Base-by-base conservation (phyloP, 495 filamentous ascomycete genomes). In the Lineolata rhizophorae region DNA sequence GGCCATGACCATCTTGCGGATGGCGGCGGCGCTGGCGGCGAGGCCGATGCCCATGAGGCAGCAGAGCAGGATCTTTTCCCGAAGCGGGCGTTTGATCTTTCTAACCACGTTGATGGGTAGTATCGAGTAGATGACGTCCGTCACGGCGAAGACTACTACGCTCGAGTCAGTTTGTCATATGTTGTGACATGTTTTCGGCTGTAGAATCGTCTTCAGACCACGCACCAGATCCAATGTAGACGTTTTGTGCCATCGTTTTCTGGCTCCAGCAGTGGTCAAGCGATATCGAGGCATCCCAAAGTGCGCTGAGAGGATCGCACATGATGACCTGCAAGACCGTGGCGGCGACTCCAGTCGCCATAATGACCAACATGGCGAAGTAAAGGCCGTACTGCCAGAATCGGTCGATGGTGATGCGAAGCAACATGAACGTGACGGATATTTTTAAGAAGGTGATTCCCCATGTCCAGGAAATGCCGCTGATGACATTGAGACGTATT, bases 81-180 rank as follows among this genome's bases (percentile, higher is more conserved):
- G 39, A 12, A 52, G 33, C 22, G 46, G 52, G 6, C 46, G 35
- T 19, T 42, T 41, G 27, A 52, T 35, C 20, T 45, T 39, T 25
- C 35, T 29, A 31, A 56, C 45, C 37, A 54, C 51, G 19, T 41
- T 42, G 24, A 55, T 22, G n/a, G 51, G 53, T 14, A 50, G 29
- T 10, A 48, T 19, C 31, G 44, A 46, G 18, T 53, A 36, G 15
- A 44, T 39, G 3, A 55, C 20, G 36, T 55, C 50, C 1, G 48
- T 50, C 15, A 42, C 15, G 20, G 51, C 48, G 16, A 26, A 44
- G 19, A 55, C 27, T 4, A 30, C 43, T 0, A 45, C 34, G 12
- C 32, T 41, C n/a, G n/a, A n/a, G n/a, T n/a, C n/a, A n/a, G n/a
- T n/a, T n/a, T n/a, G n/a, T n/a, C n/a, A n/a, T n/a, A n/a, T n/a